Percentiles rank a stretch among this genome's conserved stretches.
These are phyloP conservation scores for Spinacia oleracea DNA, from an alignment of 179 eudicot species.

Conservation along the genomic window DNA sequence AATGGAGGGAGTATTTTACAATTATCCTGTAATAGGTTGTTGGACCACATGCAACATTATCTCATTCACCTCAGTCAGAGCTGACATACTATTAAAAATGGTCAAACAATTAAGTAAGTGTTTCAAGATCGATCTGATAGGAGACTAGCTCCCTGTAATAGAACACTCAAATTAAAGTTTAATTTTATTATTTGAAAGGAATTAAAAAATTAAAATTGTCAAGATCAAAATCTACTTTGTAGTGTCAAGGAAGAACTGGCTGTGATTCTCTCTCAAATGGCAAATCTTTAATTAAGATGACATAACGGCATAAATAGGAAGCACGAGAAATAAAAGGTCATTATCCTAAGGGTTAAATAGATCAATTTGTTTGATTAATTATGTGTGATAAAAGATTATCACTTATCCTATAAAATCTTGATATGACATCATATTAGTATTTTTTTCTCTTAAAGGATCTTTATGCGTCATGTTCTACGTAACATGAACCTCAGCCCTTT, in stretches of 20 bases:
- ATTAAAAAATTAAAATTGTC: background rate
- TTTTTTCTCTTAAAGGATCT: background rate
- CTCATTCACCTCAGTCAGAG: no score
- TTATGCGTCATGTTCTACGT: conserved; percentile 7
- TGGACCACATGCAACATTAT: no score
- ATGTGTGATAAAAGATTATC: background rate
- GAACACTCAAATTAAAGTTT: background rate
- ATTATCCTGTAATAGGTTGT: no score
- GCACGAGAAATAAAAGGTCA: conserved; percentile 1
- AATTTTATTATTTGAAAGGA: no score
- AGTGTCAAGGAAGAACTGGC: background rate
- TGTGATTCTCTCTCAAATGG: background rate
- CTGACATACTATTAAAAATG: no score
- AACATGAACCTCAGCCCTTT: no score
- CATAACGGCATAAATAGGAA: background rate
- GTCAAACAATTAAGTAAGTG: no score
- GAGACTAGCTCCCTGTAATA: no score
- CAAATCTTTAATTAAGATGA: background rate
- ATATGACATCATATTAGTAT: background rate
- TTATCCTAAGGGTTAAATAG: background rate
- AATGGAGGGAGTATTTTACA: no score
- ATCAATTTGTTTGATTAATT: background rate
- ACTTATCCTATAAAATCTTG: conserved; percentile 15
- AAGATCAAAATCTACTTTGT: conserved; percentile 2
- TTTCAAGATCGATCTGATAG: no score